Evolutionary conservation across 345 rosid genomes (phyloP).

Genomic region (Sisymbrium irio): DNA sequence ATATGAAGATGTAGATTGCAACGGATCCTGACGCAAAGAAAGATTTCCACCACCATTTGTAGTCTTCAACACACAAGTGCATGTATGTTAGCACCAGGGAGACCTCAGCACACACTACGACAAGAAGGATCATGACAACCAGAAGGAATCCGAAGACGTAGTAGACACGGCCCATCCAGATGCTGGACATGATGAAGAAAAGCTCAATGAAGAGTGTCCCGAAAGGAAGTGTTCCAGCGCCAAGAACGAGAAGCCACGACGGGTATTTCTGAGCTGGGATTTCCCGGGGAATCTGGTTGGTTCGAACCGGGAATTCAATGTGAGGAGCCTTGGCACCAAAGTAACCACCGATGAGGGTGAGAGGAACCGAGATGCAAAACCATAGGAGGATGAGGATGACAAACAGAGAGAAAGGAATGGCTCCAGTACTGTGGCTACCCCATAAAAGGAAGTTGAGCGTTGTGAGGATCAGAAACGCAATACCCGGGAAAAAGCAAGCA

Average conservation of each 20-base stretch:
- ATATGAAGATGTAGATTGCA: slow-evolving; percentile 63
- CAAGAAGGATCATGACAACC: slow-evolving; percentile 58
- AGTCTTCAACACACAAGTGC: slow-evolving; percentile 77
- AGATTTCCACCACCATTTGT: slow-evolving; percentile 83
- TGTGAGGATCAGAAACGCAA: slow-evolving; percentile 59
- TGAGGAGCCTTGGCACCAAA: slow-evolving; percentile 63
- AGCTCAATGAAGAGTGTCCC: slow-evolving; percentile 80
- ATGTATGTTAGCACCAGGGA: slow-evolving; percentile 70
- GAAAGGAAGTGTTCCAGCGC: slow-evolving; percentile 74
- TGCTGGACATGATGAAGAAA: slow-evolving; percentile 75
- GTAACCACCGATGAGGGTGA: slow-evolving; percentile 65
- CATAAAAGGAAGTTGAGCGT: slow-evolving; percentile 59
- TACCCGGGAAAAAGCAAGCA: slow-evolving; percentile 79
- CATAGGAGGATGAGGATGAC: slow-evolving; percentile 52
- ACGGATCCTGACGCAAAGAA: slow-evolving; percentile 79
- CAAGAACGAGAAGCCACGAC: slow-evolving; percentile 71
- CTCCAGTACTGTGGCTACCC: slow-evolving; percentile 73
- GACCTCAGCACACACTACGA: slow-evolving; percentile 72
- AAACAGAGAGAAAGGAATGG: slow-evolving; percentile 61
- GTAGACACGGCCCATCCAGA: slow-evolving; percentile 78
- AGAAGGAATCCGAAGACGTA: slow-evolving; percentile 66
- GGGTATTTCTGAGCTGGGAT: slow-evolving; percentile 75
- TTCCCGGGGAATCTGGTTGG: slow-evolving; percentile 76
- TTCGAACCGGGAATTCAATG: slow-evolving; percentile 70
- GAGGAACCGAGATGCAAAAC: slow-evolving; percentile 62